Evolutionary conservation across 2,329 filamentous ascomycete genomes (phyloP).

Genomic region (Escovopsis sp.): DNA sequence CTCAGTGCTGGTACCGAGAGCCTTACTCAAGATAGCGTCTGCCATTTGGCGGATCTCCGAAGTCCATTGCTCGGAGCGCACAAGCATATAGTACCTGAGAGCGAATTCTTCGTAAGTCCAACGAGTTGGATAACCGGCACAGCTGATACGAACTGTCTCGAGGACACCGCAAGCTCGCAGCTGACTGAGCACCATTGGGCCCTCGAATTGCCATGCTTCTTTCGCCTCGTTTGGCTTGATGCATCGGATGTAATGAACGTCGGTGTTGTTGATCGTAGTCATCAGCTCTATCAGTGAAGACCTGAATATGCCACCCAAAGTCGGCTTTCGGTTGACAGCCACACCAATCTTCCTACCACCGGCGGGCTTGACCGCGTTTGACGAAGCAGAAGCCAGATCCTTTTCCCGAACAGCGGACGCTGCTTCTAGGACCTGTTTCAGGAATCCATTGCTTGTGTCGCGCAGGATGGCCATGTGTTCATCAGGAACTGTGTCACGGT

Average conservation of each 20-base stretch:
- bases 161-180: slow-evolving; percentile 96
- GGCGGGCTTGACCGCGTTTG: slow-evolving; percentile 63
- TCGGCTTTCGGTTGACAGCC: slow-evolving; percentile 90
- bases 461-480: slow-evolving; percentile 92
- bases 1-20: slow-evolving; percentile 62
- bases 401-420: slow-evolving; percentile 83
- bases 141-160: slow-evolving; percentile 94
- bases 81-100: slow-evolving; percentile 93
- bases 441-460: slow-evolving; percentile 71
- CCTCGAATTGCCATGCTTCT: slow-evolving; percentile 94
- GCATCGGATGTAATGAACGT: slow-evolving; percentile 97
- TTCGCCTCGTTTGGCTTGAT: slow-evolving; percentile 99
- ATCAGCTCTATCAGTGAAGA: slow-evolving; percentile 96
- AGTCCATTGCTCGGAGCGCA: slow-evolving; percentile 80
- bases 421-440: slow-evolving; percentile 70
- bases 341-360: slow-evolving; percentile 78
- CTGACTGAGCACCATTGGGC: slow-evolving; percentile 96
- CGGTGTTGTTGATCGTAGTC: slow-evolving; percentile 93
- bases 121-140: slow-evolving; percentile 88
- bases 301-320: slow-evolving; percentile 95
- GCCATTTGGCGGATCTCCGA: slow-evolving; percentile 90
- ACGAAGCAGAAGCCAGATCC: slow-evolving; percentile 51
- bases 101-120: slow-evolving; percentile 99
- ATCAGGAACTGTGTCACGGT: slow-evolving; percentile 94
- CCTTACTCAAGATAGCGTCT: slow-evolving; percentile 78